Base-by-base conservation (phyloP, 805 yeast species). In the Starmerella cellae region DNA sequence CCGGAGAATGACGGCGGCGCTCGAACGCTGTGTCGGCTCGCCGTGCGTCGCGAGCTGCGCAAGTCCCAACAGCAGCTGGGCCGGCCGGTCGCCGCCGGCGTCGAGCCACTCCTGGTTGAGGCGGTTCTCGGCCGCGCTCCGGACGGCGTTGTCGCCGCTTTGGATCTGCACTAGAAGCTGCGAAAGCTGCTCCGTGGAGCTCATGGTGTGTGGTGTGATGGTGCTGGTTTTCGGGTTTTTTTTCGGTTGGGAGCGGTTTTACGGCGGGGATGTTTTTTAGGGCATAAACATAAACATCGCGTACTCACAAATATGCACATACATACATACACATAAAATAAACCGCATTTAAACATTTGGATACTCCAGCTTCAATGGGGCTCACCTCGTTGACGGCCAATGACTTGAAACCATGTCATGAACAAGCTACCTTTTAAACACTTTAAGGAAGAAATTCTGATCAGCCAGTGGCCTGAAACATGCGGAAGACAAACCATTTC, bases 1-100 rank as follows among this genome's bases (percentile, higher is more conserved):
- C 60, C 98, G 73, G 60, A 91, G 83, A 45, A 91, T 63, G 23
- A 91, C 95, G 2, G 96, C 94, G 14, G 91, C 69, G 55, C 85
- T 77, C 0, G 88, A 74, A 45, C 69, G 61, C 37, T 46, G 50
- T 37, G 76, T 77, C 5, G 27, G 36, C n/a, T 67, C 63, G 10
- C 87, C 82, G 28, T 54, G 56, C 3, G 77, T 69, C 3, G 95
- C 76, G 54, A 79, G 87, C 58, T 80, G 82, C 3, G 95, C 85
- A 38, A 88, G 68, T 53, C 83, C 91, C 2, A 79, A 66, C 45
- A 88, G 66, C 35, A 88, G 65, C 44, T 77, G 60, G 50, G 79
- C 87, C 36, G 82, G 80, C 43, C 76, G 75, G 28, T 73, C 77
- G 33, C 46, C 46, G 32, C 51, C 51, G 32, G 60, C 62, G 14